Conservation (phyloP, 148 eudicot species). For the Spergularia bocconei region DNA sequence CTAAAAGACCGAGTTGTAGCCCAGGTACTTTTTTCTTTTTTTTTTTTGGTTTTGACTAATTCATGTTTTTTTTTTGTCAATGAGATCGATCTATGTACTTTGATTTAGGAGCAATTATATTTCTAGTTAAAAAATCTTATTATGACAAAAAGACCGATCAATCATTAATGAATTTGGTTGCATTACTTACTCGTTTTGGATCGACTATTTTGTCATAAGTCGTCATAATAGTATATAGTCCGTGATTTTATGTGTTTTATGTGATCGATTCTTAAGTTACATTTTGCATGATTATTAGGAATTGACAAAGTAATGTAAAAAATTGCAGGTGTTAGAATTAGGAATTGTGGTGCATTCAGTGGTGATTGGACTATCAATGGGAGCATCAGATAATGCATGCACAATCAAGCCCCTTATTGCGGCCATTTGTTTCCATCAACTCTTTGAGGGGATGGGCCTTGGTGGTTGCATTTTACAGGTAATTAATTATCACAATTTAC, state of each 20-base stretch:
- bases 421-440: constrained; percentile 52
- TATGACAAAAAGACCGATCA: no score
- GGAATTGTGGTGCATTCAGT: constrained; percentile 57
- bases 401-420: constrained; percentile 41
- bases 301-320: neutral
- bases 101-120: no score
- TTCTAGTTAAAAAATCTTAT: no score
- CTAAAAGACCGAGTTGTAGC: constrained; percentile 47
- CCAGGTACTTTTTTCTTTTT: constrained; percentile 34
- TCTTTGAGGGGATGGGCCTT: constrained; percentile 53
- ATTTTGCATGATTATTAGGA: no score
- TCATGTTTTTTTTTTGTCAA: neutral
- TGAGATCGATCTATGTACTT: no score
- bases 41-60: neutral
- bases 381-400: constrained; percentile 42
- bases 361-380: constrained; percentile 49
- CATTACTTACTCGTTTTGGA: no score
- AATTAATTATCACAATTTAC: no score
- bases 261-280: no score
- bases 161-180: no score
- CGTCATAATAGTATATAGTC: no score
- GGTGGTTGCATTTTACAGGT: constrained; percentile 50
- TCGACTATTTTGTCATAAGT: no score
- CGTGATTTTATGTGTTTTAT: no score
- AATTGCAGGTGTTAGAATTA: constrained; percentile 41